Evolutionary conservation across 495 filamentous ascomycete genomes (phyloP), one percentile per base, ranked within the genome.

Genomic region (Mycothermus thermophilus): DNA sequence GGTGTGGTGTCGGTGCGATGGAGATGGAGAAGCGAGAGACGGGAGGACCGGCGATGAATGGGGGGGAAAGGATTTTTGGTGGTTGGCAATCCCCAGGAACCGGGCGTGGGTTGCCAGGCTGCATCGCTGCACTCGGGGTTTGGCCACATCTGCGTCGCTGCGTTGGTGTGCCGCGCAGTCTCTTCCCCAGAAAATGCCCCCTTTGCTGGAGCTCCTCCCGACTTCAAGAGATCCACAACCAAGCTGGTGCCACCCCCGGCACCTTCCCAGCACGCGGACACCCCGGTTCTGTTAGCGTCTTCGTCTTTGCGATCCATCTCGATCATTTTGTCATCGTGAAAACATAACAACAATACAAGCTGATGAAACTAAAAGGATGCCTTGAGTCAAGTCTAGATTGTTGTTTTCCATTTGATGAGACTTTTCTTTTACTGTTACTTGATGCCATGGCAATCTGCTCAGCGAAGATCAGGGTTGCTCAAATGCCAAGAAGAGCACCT

Each of bases 131-230:
- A 30, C 42, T 49, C 37, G 42, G n/a, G n/a, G 46, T 47, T 50
- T 52, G 51, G 50, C 52, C 50, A 55, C 52, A 53, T 53, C 46
- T 39, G 43, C 36, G 33, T 46, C 36, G 42, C 48, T 48, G 48
- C 40, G 46, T 51, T 56, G 47, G 42, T 55, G 52, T 50, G 52
- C 42, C 38, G 41, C 46, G 50, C 47, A 50, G 40, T 44, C 37
- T 50, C 47, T 54, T 44, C 39, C 48, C 48, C 46, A 40, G 41
- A 42, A 53, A 56, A 53, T 44, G 42, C 44, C 44, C 48, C 43
- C n/a, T n/a, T n/a, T n/a, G n/a, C n/a, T n/a, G n/a, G n/a, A n/a
- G n/a, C n/a, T n/a, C n/a, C n/a, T n/a, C n/a, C n/a, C n/a, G n/a
- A n/a, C n/a, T n/a, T n/a, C n/a, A n/a, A n/a, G n/a, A n/a, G n/a